A percentile compares a stretch with the other conserved stretches of the same genome.
Evolutionary conservation across 139 green algal species (phyloP).

Genomic region (Picochlorum sp.): DNA sequence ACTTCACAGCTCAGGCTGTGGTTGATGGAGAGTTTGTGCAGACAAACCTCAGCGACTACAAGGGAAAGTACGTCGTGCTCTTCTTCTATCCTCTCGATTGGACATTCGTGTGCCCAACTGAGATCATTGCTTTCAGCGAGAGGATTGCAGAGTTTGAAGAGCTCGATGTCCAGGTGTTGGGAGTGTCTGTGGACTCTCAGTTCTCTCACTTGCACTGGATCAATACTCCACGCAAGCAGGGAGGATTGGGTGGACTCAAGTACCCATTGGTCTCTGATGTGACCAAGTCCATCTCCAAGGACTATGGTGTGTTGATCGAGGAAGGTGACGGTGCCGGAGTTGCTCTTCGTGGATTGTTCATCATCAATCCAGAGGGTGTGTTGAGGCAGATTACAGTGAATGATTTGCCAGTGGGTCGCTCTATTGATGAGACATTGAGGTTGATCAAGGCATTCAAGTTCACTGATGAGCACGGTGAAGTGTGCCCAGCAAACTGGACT

Average conservation of each 20-base stretch:
- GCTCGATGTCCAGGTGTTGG: slow-evolving; percentile 27
- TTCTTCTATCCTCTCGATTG: slow-evolving; percentile 43
- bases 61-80: slow-evolving; percentile 39
- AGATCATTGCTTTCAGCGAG: slow-evolving; percentile 42
- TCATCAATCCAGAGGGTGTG: slow-evolving; percentile 36
- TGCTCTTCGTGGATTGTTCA: slow-evolving; percentile 38
- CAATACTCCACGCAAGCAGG: slow-evolving; percentile 31
- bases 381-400: slow-evolving; percentile 38
- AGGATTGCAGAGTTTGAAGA: slow-evolving; percentile 34
- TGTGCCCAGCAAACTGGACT: slow-evolving; percentile 77
- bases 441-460: slow-evolving; percentile 51
- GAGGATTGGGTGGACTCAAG: slow-evolving; percentile 34
- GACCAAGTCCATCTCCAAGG: slow-evolving; percentile 38
- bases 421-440: slow-evolving; percentile 44
- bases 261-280: slow-evolving; percentile 44
- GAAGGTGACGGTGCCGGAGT: slow-evolving; percentile 29
- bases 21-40: slow-evolving; percentile 32
- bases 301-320: slow-evolving; percentile 41
- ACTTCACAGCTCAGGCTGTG: slow-evolving; percentile 21
- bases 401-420: slow-evolving; percentile 41
- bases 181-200: slow-evolving; percentile 26
- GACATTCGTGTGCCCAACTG: slow-evolving; percentile 43
- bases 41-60: slow-evolving; percentile 25
- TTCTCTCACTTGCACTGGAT: slow-evolving; percentile 42
- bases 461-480: slow-evolving; percentile 73